Base-by-base conservation (phyloP, 352 stramenopile genomes). In the Globisporangium cystogenes region DNA sequence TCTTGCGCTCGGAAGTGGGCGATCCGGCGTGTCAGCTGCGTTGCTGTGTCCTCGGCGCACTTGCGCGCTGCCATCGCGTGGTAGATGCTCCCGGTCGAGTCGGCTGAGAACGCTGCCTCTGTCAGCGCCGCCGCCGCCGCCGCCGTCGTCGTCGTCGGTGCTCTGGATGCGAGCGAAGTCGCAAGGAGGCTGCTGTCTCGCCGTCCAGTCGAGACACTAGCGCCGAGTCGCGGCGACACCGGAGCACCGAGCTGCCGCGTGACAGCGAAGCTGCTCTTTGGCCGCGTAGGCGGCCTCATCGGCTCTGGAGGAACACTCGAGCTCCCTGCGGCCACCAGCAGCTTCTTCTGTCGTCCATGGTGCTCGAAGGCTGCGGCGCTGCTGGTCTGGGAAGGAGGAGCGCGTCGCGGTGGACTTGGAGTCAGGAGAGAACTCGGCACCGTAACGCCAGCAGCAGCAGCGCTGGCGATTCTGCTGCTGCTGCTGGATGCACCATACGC, bases 1-100 rank as follows among this genome's bases (percentile, higher is more conserved):
- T 87, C 76, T 29, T 85, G 71, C 1, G 58, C 43, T 24, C 74
- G 72, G 31, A 75, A 85, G 47, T 82, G 68, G 8, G 76, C 63
- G 40, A 87, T 82, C 0, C 76, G 67, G 2, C 76, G 52, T 11
- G 72, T 57, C 23, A 87, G 49, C 16, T 82, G 69, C 55, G 74
- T 67, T 15, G 70, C 74, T 12, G 57, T 61, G 36, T 82, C 65
- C 51, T 87, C 76, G 0, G 76, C 74, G 21, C 54, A 67, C 60
- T 85, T 87, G n/a, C 74, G 67, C 11, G 74, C 69, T 27, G 57
- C 59, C 56, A 79, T 65, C 11, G 63, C 63, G 29, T 66, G 65
- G 29, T 83, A 85, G 16, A 87, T 65, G 55, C 62, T 72, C 0
- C 31, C 58, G 2, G 53, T 57, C 4, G 56, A 46, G 21, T 51